Percentiles rank a stretch among this genome's conserved stretches.
phyloP scores from a whole-genome alignment of 768 basidiomycete species.

The Serendipita sp. region DNA sequence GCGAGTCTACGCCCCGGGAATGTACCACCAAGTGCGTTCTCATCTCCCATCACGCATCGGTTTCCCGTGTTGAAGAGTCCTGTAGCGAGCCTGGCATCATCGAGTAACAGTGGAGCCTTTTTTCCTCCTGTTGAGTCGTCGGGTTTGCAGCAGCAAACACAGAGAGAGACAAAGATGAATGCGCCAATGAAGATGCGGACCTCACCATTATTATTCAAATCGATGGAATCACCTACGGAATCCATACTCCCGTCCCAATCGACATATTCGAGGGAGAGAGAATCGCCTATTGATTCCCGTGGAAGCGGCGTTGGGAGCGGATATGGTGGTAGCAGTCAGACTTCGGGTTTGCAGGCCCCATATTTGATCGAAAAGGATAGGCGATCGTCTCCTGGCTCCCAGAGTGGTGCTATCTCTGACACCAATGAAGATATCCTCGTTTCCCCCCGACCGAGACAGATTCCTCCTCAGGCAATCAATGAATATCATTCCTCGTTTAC shows the following conservation, averaged over 20 bases:
- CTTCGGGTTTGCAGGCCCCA: neutral
- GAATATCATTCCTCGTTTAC: neutral
- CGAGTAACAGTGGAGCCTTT: neutral
- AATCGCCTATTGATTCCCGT: neutral
- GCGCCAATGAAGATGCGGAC: neutral
- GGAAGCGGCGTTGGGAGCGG: neutral
- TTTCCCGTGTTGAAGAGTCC: neutral
- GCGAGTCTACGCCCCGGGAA: conserved; percentile 17
- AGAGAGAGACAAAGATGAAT: neutral
- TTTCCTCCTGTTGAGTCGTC: neutral
- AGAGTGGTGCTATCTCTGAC: neutral
- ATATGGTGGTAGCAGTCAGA: neutral
- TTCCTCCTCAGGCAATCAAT: neutral
- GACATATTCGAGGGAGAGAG: neutral
- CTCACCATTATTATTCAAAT: conserved; percentile 2
- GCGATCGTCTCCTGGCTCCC: neutral
- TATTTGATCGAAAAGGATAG: neutral
- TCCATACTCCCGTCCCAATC: neutral
- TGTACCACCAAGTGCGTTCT: neutral
- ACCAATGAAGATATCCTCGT: conserved; percentile 3
- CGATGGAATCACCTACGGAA: neutral
- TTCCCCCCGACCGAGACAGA: neutral
- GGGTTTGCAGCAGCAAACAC: neutral
- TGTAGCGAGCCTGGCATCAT: neutral
- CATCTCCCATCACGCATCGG: neutral